Conservation (phyloP, 768 basidiomycete genomes). For the Gelatoporia subvermispora region DNA sequence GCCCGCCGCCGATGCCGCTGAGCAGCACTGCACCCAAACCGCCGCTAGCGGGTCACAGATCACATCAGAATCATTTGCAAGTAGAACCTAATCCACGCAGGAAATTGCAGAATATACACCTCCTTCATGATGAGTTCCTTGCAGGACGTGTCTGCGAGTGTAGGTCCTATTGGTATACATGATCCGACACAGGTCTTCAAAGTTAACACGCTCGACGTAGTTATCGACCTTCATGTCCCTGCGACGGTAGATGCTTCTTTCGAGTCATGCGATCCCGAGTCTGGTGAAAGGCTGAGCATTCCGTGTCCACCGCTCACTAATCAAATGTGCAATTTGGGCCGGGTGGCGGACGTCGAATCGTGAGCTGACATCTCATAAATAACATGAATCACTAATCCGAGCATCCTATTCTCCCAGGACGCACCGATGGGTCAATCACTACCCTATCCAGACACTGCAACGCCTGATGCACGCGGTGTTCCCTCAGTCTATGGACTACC, state of each 20-base stretch:
- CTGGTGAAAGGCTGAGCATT: constrained; percentile 1
- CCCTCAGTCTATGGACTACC: constrained; percentile 25
- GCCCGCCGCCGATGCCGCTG: constrained; percentile 16
- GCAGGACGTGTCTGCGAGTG: neutral
- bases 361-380: constrained; percentile 17
- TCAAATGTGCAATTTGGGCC: constrained; percentile 28
- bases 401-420: constrained; percentile 28
- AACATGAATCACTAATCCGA: constrained; percentile 2
- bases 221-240: neutral
- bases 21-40: constrained; percentile 5
- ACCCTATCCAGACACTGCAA: constrained; percentile 49
- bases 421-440: constrained; percentile 43
- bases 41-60: constrained; percentile 29
- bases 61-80: constrained; percentile 36
- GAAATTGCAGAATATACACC: constrained; percentile 44
- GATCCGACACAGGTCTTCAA: neutral
- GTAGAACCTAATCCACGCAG: constrained; percentile 47
- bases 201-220: neutral
- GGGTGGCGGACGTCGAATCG: constrained; percentile 40
- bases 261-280: neutral
- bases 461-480: constrained; percentile 31
- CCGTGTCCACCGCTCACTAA: constrained; percentile 37
- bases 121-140: constrained; percentile 15
- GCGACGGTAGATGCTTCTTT: neutral
- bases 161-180: neutral